Evolutionary conservation across 768 basidiomycete genomes (phyloP).

Genomic region (Solioccasus polychromus): DNA sequence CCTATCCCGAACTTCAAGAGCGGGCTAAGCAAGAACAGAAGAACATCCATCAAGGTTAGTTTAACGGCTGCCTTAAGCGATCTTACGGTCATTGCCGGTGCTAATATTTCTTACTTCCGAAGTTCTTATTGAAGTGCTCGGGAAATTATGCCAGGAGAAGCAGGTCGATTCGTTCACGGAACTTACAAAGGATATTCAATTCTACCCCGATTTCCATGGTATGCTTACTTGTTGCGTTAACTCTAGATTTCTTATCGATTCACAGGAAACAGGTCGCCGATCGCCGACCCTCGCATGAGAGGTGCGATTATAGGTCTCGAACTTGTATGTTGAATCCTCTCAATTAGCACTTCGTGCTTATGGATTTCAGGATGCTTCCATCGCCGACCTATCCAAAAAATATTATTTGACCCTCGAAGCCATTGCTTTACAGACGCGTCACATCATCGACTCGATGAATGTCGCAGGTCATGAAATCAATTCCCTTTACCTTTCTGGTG

Average conservation of each 20-base stretch:
- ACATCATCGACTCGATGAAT: conserved; percentile 92
- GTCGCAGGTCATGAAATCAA: conserved; percentile 77
- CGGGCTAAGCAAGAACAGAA: conserved; percentile 56
- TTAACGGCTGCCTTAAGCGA: neutral
- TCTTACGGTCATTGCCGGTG: neutral
- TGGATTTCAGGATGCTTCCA: conserved; percentile 53
- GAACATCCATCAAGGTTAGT: conserved; percentile 54
- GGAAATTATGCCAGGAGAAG: conserved; percentile 56
- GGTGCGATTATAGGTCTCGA: conserved; percentile 88
- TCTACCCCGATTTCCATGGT: conserved; percentile 97
- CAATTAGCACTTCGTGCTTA: neutral
- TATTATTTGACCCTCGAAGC: conserved; percentile 91
- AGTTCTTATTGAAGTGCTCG: conserved; percentile 76
- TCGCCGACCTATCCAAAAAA: conserved; percentile 82
- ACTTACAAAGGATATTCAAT: conserved; percentile 84
- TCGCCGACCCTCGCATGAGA: conserved; percentile 93
- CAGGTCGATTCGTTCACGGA: conserved; percentile 67
- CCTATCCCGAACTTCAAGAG: conserved; percentile 68
- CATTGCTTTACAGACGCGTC: conserved; percentile 90
- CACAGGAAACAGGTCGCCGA: conserved; percentile 90
- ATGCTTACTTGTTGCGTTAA: conserved; percentile 2
- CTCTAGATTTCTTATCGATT: neutral
- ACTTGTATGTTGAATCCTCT: conserved; percentile 45
- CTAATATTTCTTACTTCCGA: neutral
- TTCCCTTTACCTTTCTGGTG: conserved; percentile 88